Evolutionary conservation across 2,329 filamentous ascomycete genomes (phyloP), one percentile per base, ranked within the genome.

Genomic region (Botrytis aclada): DNA sequence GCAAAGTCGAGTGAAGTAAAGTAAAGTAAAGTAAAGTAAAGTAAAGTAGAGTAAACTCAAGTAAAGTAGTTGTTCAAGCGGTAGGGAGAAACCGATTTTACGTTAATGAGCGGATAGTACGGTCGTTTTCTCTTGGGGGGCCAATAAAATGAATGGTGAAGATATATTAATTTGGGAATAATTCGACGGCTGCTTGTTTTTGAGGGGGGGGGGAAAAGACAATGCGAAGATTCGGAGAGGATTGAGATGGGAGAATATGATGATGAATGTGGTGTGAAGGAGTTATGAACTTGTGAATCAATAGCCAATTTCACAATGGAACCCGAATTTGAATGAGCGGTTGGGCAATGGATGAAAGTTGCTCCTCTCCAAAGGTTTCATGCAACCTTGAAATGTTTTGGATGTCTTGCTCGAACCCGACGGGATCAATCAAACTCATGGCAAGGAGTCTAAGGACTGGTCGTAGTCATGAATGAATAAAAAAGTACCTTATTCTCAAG

Each of bases 321-420:
- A 56, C 32, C n/a, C 51, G 51, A 56, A 29, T 56, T 47, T 47
- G 62, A 64, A 64, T 64, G 41, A 47, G 41, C 41, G 41, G 41
- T 54, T 54, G 47, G 47, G 41, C 62, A 64, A 47, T 64, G 25
- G 62, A 64, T 34, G n/a, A 56, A 56, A 56, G 51, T n/a, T 56
- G 63, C 41, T 65, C 62, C 62, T 65, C 62, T 45, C 61, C 61
- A 63, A 43, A 63, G 61, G 61, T 63, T 63, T 63, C 61, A 63
- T 43, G 29, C 61, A 63, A 63, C 37, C 61, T 63, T 43, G 39
- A 64, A 64, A 64, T 64, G 61, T 64, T 64, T 64, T 64, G 61
- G 61, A 64, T 29, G 61, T 65, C 41, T 65, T 56, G n/a, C 51
- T 56, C 51, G n/a, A 56, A 56, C 51, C 51, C 63, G 63, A 65